These are phyloP conservation scores for Mycosphaerella sp. DNA, from an alignment of 2,329 filamentous ascomycete species.

Conservation along the genomic window DNA sequence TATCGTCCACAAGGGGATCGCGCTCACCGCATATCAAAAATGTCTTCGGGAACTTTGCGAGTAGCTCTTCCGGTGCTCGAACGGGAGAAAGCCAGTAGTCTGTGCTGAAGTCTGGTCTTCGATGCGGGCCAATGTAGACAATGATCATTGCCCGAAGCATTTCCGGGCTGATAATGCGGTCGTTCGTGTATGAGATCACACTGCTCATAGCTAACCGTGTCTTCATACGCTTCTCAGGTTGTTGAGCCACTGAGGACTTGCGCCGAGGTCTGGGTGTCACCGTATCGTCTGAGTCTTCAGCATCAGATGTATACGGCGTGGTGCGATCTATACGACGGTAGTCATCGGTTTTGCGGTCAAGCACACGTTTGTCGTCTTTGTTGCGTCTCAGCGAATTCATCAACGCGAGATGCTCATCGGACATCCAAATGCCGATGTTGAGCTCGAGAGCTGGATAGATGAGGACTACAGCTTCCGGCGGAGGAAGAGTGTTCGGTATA, in stretches of 20 bases:
- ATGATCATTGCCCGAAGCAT: slow-evolving; percentile 99
- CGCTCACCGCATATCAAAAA: slow-evolving; percentile 93
- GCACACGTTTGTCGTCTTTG: slow-evolving; percentile 69
- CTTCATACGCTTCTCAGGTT: slow-evolving; percentile 15
- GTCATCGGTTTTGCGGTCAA: slow-evolving; percentile 80
- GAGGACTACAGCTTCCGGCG: slow-evolving; percentile 74
- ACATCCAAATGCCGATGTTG: slow-evolving; percentile 99
- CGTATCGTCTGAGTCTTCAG: slow-evolving; percentile 50
- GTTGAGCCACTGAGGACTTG: slow-evolving; percentile 3
- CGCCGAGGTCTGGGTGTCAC: slow-evolving; percentile 4
- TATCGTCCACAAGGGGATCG: slow-evolving; percentile 93
- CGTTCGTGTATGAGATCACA: slow-evolving; percentile 98
- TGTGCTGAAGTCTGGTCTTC: slow-evolving; percentile 83
- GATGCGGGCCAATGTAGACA: slow-evolving; percentile 88
- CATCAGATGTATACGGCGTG: slow-evolving; percentile 74
- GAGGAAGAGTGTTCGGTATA: slow-evolving; percentile 37
- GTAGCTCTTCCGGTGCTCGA: slow-evolving; percentile 74
- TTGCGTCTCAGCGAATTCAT: slow-evolving; percentile 77
- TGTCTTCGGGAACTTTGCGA: slow-evolving; percentile 85
- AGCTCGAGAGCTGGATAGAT: slow-evolving; percentile 90
- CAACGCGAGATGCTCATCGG: slow-evolving; percentile 91
- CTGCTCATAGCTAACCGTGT: slow-evolving; percentile 90
- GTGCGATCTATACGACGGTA: slow-evolving; percentile 75
- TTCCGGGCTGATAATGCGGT: slow-evolving; percentile 87
- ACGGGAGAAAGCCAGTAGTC: slow-evolving; percentile 89